Base-by-base conservation (phyloP, 179 eudicot genomes). In the Sideroxylon spinosum region DNA sequence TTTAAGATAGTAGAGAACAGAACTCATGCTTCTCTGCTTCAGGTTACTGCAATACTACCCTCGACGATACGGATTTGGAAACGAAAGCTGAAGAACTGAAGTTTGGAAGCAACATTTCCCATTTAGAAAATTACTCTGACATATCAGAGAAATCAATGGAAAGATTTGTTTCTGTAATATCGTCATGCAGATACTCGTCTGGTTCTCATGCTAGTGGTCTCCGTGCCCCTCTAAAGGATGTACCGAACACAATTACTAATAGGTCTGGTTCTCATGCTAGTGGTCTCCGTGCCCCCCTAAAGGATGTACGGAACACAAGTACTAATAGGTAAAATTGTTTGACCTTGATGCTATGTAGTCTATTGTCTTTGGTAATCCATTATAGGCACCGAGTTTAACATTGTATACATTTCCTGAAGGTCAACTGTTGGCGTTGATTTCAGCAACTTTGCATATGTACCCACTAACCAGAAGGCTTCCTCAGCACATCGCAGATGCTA, bases 201-300 rank as follows among this genome's bases (percentile, higher is more conserved):
- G 99, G 99, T 59, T 93, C 99, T 68, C 98, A 97, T 82, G 98
- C 98, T 79, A 93, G 98, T 82, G 99, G 99, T 71, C 93, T 95
- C 63, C 98, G 99, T 53, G 90, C 99, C 37, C 98, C 99, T 76
- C 87, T 95, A 29, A 89, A 78, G 82, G 98, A 95, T 71, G 82
- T 93, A 6, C 85, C 79, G 23, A 92, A 90, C 85, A 83, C 85
- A 55, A 49, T 70, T 79, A 67, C 78, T 32, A 81, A 69, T 22
- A 87, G 97, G 62, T 86, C 90, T 57, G 99, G 99, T 59, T 93
- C 99, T 68, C 98, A 97, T 82, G 98, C 98, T 79, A 93, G 98
- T 82, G 99, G 99, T 71, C 93, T 95, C 63, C 99, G 99, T 53
- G 90, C 99, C 37, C 98, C 99, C 76, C 86, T 95, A 29, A 89